phyloP scores from a whole-genome alignment of 805 yeast genomes.

The Saturnispora galanensis region DNA sequence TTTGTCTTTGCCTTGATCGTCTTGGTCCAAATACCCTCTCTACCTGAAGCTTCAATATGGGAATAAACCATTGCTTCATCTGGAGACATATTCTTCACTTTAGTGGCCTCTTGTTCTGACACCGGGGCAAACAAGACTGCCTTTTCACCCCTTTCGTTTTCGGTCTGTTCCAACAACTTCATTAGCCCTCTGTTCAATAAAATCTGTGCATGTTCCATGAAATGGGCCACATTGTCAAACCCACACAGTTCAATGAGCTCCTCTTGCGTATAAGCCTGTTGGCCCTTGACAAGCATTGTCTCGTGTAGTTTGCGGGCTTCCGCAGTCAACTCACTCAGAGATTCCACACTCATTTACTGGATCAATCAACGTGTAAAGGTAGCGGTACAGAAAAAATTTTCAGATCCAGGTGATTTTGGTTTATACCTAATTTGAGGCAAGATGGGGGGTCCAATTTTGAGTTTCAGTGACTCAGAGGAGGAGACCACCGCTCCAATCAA shows the following conservation, averaged over 20 bases:
- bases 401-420: slow-evolving; percentile 7
- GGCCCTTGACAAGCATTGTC: slow-evolving; percentile 46
- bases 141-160: slow-evolving; percentile 23
- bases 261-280: slow-evolving; percentile 51
- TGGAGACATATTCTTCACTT: slow-evolving; percentile 63
- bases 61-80: slow-evolving; percentile 91
- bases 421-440: slow-evolving; percentile 10
- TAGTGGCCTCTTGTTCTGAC: slow-evolving; percentile 61
- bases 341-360: not conserved
- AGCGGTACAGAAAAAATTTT: too few species aligned
- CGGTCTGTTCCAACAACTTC: slow-evolving; percentile 55
- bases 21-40: slow-evolving; percentile 96
- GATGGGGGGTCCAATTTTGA: slow-evolving; percentile 18
- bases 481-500: not conserved
- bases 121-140: slow-evolving; percentile 70
- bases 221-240: slow-evolving; percentile 30
- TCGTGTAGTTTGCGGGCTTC: slow-evolving; percentile 49
- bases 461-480: slow-evolving; percentile 3
- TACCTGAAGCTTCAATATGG: slow-evolving; percentile 81
- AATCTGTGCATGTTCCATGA: slow-evolving; percentile 37
- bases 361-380: not conserved
- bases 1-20: slow-evolving; percentile 82
- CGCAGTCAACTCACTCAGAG: slow-evolving; percentile 9
- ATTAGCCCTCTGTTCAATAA: slow-evolving; percentile 43
- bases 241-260: slow-evolving; percentile 50